These are phyloP conservation scores for Eucalyptus melliodora DNA, from an alignment of 345 rosid species.

Conservation along the genomic window DNA sequence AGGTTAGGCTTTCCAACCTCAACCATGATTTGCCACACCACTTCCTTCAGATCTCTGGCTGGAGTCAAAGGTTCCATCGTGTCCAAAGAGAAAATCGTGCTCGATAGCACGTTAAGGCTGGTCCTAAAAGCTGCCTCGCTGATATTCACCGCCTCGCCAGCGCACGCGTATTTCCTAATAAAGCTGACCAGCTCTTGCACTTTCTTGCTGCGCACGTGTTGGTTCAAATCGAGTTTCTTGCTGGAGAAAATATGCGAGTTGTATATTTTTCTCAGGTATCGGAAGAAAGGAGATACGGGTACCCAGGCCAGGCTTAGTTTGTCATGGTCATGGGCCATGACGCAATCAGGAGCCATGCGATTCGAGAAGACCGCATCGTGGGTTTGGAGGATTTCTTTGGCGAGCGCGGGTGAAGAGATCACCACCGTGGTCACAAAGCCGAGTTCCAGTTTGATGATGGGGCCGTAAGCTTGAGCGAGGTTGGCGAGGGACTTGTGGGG, in stretches of 20 bases:
- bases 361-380: constrained; percentile 13
- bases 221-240: constrained; percentile 16
- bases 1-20: constrained; percentile 20
- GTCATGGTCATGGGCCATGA: constrained; percentile 8
- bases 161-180: neutral
- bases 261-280: constrained; percentile 18
- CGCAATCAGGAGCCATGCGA: constrained; percentile 3
- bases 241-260: constrained; percentile 3
- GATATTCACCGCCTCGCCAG: neutral
- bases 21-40: neutral
- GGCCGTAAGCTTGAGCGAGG: constrained; percentile 20
- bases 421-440: constrained; percentile 1
- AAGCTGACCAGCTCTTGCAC: constrained; percentile 1
- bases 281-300: constrained; percentile 19
- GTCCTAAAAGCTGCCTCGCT: constrained; percentile 4
- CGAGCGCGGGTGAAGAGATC: constrained; percentile 15
- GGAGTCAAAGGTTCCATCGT: neutral
- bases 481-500: constrained; percentile 16
- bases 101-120: neutral
- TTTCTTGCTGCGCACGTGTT: neutral
- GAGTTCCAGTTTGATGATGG: too few relatives aligned
- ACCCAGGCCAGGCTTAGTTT: constrained; percentile 10
- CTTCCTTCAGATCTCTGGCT: neutral
- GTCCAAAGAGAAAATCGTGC: neutral
- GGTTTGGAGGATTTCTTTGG: constrained; percentile 26